Percentiles rank a stretch among this genome's conserved stretches.
Evolutionary conservation across 2,329 filamentous ascomycete genomes (phyloP).

Genomic region (Aaosphaeria arxii): DNA sequence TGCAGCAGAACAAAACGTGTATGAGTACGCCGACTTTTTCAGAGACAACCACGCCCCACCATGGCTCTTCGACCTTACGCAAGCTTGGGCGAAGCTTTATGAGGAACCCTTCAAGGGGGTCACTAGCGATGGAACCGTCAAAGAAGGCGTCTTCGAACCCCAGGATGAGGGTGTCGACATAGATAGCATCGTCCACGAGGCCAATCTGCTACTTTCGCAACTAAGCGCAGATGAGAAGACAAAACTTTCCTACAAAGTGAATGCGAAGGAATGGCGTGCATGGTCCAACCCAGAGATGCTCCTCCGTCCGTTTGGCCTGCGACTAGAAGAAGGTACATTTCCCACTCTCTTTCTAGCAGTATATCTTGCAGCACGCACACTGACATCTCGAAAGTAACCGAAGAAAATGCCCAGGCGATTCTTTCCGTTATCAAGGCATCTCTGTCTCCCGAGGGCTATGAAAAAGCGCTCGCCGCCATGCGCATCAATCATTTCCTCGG

Average conservation of each 20-base stretch:
- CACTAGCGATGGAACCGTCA: slow-evolving; percentile 63
- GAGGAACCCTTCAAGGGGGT: slow-evolving; percentile 69
- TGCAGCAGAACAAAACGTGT: slow-evolving; percentile 61
- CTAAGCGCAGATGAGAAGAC: slow-evolving; percentile 51
- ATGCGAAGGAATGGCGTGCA: slow-evolving; percentile 69
- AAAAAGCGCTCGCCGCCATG: slow-evolving; percentile 68
- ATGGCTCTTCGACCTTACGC: slow-evolving; percentile 53
- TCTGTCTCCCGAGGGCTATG: slow-evolving; percentile 67
- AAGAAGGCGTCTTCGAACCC: slow-evolving; percentile 53
- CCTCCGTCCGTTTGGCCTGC: slow-evolving; percentile 64
- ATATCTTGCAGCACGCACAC: background rate
- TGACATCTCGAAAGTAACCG: slow-evolving; percentile 15
- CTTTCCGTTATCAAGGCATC: slow-evolving; percentile 56
- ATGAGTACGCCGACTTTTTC: slow-evolving; percentile 61
- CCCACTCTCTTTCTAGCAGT: background rate
- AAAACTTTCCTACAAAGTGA: slow-evolving; percentile 58
- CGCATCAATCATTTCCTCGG: slow-evolving; percentile 74
- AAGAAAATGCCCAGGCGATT: slow-evolving; percentile 40
- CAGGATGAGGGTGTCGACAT: slow-evolving; percentile 65
- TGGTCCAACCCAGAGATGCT: slow-evolving; percentile 74
- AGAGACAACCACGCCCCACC: slow-evolving; percentile 58
- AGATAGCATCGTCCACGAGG: slow-evolving; percentile 52
- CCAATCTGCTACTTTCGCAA: slow-evolving; percentile 45
- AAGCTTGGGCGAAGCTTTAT: slow-evolving; percentile 36
- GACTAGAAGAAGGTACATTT: slow-evolving; percentile 59